These are phyloP conservation scores for Fusarium euwallaceae DNA, from an alignment of 2,329 filamentous ascomycete species.

Conservation along the genomic window DNA sequence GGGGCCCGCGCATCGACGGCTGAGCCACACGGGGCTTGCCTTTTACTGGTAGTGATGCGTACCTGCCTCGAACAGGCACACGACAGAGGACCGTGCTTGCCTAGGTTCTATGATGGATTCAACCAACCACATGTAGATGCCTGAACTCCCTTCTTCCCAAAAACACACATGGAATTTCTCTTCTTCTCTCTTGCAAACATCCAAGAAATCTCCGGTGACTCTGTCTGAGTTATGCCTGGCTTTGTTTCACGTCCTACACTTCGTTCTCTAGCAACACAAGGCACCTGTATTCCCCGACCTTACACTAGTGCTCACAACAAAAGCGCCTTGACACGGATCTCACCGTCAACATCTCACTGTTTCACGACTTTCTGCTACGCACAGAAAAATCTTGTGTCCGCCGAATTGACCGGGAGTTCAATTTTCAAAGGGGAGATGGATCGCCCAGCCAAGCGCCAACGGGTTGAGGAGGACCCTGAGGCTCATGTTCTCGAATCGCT, in stretches of 20 bases:
- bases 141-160: not conserved
- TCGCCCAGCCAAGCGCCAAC: conserved; percentile 49
- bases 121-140: not conserved
- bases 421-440: conserved; percentile 45
- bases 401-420: not conserved
- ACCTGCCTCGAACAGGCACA: not conserved
- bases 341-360: not conserved
- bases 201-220: not conserved
- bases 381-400: not conserved
- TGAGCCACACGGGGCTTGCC: conserved; percentile 38
- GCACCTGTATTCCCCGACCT: conserved; percentile 31
- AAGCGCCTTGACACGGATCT: not conserved
- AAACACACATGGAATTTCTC: not conserved
- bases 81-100: not conserved
- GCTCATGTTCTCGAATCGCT: conserved; percentile 46
- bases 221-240: not conserved
- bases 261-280: conserved; percentile 10
- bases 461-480: conserved; percentile 31
- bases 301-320: conserved; percentile 12
- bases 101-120: not conserved
- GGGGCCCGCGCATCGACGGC: conserved; percentile 9
- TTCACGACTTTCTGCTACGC: not conserved
- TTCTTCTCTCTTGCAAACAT: not conserved
- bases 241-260: not conserved
- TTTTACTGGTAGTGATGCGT: not conserved